Base-by-base conservation (phyloP, 1,284 basidiomycete genomes). In the Termitomyces sp. region DNA sequence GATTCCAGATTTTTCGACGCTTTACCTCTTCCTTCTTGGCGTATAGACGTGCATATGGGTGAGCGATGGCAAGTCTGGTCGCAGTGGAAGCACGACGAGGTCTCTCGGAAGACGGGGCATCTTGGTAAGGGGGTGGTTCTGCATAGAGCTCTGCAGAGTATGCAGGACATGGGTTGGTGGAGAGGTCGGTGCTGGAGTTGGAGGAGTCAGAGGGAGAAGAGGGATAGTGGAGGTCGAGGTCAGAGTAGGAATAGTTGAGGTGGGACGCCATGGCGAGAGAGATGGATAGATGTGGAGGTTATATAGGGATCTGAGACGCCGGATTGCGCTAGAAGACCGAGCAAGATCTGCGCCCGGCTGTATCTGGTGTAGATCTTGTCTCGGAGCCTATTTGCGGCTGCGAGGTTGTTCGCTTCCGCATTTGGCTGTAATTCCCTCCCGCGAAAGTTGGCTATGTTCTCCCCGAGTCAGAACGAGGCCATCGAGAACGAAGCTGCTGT, bases 1-100 rank as follows among this genome's bases (percentile, higher is more conserved):
- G 86, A 49, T 83, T 85, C 86, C 86, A 90, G 21, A 85, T 83
- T 63, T 82, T 84, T 17, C 86, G 76, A 2, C 83, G 79, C 65
- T 88, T 84, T 2, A 77, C 75, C 47, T 78, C 77, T 43, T 83
- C 78, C 58, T 82, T 82, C 64, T 83, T 84, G 10, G 80, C 81
- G 58, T 79, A 77, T 3, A 86, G 72, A 52, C 83, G 80, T 5
- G 83, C 80, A 58, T 86, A 87, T 0, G 85, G 86, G 57, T 87
- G 84, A 0, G 76, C 68, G 54, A 86, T 74, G 50, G 71, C 68
- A 48, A 74, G 62, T 38, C 69, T 59, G 58, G 58, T 3, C 1
- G 34, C 34, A 36, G 15, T 57, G 24, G 51, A 51, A 42, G 43
- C 19, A 4, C 28, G 53, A 33, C 53, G 53, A n/a, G 31, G 36